Conservation (phyloP, 257 asterid species). For the Plectranthus barbatus region DNA sequence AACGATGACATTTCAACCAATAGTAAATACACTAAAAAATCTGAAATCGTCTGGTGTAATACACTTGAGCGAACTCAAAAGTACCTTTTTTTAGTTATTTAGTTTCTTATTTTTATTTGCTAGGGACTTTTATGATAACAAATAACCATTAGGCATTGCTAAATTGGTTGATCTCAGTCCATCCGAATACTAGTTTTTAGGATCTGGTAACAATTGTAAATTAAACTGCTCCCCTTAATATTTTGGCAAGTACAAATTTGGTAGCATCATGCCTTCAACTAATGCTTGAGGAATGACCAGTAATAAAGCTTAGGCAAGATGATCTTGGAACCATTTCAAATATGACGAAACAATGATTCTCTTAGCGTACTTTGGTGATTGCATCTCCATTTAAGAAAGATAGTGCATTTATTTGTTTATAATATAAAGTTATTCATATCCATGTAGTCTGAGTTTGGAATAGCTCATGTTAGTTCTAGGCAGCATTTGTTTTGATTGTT, state of each 20-base stretch:
- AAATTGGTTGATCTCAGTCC: background rate
- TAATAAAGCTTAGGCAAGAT: background rate
- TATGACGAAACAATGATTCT: background rate
- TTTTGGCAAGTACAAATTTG: background rate
- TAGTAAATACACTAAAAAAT: no score
- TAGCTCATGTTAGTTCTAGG: background rate
- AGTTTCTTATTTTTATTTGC: background rate
- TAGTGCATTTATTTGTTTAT: background rate
- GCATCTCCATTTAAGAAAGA: background rate
- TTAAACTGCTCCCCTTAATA: no score
- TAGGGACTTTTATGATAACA: background rate
- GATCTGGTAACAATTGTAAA: background rate
- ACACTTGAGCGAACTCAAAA: no score
- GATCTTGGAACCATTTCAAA: background rate
- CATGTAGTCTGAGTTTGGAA: background rate
- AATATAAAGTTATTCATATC: background rate
- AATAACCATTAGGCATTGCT: background rate
- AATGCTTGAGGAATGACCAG: background rate
- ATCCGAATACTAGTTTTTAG: background rate
- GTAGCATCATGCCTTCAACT: background rate
- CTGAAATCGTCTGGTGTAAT: no score
- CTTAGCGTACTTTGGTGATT: no score
- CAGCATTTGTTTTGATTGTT: background rate
- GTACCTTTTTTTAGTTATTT: conserved; percentile 29
- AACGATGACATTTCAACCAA: no score